phyloP scores from a whole-genome alignment of 2,329 filamentous ascomycete genomes.

The Penicillium sp. region DNA sequence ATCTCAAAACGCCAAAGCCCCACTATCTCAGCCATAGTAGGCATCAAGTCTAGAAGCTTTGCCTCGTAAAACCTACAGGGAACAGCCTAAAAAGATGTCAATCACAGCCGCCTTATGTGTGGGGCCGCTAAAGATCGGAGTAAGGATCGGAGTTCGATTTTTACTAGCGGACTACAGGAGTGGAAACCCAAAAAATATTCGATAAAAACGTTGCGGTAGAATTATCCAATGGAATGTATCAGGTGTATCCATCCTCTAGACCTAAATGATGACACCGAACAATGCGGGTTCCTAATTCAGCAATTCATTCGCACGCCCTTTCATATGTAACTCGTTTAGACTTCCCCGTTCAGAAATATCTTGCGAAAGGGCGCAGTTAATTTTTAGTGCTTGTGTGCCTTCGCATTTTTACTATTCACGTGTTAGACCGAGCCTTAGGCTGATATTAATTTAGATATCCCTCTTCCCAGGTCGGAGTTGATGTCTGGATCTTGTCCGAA shows the following conservation, averaged over 20 bases:
- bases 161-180: background rate
- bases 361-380: background rate
- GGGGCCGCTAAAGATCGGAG: slow-evolving; percentile 1
- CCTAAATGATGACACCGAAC: background rate
- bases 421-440: background rate
- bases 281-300: background rate
- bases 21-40: background rate
- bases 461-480: background rate
- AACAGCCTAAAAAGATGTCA: background rate
- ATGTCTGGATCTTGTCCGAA: background rate
- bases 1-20: background rate
- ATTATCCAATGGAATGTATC: background rate
- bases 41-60: background rate
- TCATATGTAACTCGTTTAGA: background rate
- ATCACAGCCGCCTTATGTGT: background rate
- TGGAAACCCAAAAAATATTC: background rate
- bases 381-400: background rate
- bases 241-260: background rate
- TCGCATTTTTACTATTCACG: background rate
- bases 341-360: background rate
- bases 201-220: background rate
- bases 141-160: slow-evolving; percentile 6
- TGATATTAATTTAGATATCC: too few species aligned
- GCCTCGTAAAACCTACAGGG: background rate
- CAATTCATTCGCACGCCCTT: background rate